A percentile compares a stretch with the other conserved stretches of the same genome.
phyloP scores from a whole-genome alignment of 1,284 basidiomycete species.

The Phlebopus sp. region DNA sequence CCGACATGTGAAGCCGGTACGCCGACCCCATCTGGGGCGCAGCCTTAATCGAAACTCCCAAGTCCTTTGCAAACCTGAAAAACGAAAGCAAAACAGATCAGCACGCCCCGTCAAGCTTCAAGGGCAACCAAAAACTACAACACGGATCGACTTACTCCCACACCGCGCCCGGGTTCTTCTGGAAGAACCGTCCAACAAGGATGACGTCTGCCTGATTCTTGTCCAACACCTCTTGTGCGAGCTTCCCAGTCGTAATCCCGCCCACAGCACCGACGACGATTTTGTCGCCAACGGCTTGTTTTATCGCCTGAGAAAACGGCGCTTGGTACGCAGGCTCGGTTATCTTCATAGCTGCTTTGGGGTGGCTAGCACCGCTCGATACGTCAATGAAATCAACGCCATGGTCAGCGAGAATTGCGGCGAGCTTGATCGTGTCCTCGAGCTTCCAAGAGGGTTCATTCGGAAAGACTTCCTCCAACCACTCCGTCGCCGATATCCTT shows the following conservation, averaged over 20 bases:
- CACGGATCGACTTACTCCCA: constrained; percentile 33
- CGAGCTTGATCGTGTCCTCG: constrained; percentile 57
- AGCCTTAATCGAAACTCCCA: constrained; percentile 43
- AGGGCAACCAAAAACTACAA: no score
- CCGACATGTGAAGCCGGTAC: constrained; percentile 39
- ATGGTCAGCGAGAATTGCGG: constrained; percentile 47
- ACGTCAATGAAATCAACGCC: constrained; percentile 69
- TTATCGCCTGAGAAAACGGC: constrained; percentile 52
- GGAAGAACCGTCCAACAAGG: constrained; percentile 54
- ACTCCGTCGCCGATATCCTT: constrained; percentile 61
- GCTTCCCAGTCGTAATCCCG: constrained; percentile 52
- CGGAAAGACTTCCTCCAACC: constrained; percentile 51
- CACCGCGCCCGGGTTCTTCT: constrained; percentile 51
- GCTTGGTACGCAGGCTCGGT: constrained; percentile 55
- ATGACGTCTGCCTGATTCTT: constrained; percentile 53
- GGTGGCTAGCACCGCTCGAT: constrained; percentile 57
- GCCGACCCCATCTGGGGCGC: constrained; percentile 56
- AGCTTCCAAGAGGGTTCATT: constrained; percentile 55
- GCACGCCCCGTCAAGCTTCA: not conserved
- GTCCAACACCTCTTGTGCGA: constrained; percentile 63
- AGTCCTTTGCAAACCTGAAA: constrained; percentile 52
- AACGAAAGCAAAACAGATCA: constrained; percentile 1
- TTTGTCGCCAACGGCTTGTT: constrained; percentile 51
- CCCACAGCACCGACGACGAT: constrained; percentile 63
- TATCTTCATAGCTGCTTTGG: constrained; percentile 43